Conservation (phyloP, 2,329 filamentous ascomycete species). For the Penicillium sp. region DNA sequence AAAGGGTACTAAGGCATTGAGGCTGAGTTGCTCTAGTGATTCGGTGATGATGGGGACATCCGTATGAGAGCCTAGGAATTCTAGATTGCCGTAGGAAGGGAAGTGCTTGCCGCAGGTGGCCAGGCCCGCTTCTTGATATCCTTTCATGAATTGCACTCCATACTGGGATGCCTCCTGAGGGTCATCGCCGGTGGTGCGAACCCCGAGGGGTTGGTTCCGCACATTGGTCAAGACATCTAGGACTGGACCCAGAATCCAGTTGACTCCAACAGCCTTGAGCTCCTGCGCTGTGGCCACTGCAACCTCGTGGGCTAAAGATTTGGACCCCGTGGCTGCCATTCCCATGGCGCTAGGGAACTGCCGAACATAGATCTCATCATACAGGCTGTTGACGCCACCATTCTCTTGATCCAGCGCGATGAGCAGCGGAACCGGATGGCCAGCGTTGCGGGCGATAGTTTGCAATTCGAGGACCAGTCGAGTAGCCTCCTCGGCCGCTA, state of each 20-base stretch:
- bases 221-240: conserved; percentile 93
- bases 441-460: conserved; percentile 83
- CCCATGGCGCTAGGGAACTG: conserved; percentile 98
- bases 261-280: conserved; percentile 87
- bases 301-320: conserved; percentile 80
- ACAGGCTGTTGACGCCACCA: conserved; percentile 94
- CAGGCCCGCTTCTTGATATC: conserved; percentile 85
- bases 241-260: conserved; percentile 90
- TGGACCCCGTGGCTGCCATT: conserved; percentile 83
- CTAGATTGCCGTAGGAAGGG: conserved; percentile 90
- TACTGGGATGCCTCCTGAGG: conserved; percentile 93
- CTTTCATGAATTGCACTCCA: conserved; percentile 84
- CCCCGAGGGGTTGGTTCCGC: conserved; percentile 83
- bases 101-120: conserved; percentile 95
- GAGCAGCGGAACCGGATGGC: conserved; percentile 81
- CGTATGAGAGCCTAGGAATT: conserved; percentile 84
- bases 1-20: conserved; percentile 90
- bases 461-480: conserved; percentile 86
- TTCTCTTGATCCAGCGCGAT: conserved; percentile 97
- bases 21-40: conserved; percentile 82
- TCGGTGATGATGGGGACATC: conserved; percentile 96
- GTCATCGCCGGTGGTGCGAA: conserved; percentile 86
- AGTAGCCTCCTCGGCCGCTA: conserved; percentile 88
- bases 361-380: conserved; percentile 91
- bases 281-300: conserved; percentile 92